phyloP scores from a whole-genome alignment of 352 stramenopile species.

The Elongisporangium senticosum region DNA sequence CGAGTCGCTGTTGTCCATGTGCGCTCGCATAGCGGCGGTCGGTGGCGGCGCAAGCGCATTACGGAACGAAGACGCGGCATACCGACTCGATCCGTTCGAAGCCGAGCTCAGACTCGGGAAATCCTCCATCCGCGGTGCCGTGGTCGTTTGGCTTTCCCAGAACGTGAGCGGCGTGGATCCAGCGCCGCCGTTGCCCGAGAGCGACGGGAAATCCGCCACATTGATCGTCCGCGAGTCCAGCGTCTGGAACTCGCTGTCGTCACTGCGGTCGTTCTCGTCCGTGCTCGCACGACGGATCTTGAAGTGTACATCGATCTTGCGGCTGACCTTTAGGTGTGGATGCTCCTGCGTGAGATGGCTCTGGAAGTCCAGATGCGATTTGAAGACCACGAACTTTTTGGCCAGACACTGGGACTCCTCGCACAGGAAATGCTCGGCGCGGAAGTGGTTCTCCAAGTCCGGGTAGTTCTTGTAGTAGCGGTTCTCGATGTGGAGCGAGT shows the following conservation, averaged over 20 bases:
- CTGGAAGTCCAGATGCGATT: constrained; percentile 81
- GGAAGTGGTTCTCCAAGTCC: constrained; percentile 89
- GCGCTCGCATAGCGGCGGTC: constrained; percentile 63
- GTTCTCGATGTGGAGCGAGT: constrained; percentile 72
- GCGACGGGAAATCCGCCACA: constrained; percentile 81
- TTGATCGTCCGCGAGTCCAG: constrained; percentile 46
- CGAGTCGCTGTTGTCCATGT: constrained; percentile 52
- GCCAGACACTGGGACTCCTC: constrained; percentile 76
- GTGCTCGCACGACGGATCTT: constrained; percentile 56
- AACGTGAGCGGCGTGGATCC: constrained; percentile 34
- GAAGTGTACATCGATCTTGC: constrained; percentile 86
- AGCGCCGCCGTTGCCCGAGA: constrained; percentile 26
- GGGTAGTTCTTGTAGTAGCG: constrained; percentile 91
- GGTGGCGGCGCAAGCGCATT: constrained; percentile 65
- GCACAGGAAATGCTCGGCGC: constrained; percentile 84
- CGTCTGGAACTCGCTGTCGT: constrained; percentile 42
- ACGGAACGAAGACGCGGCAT: constrained; percentile 34
- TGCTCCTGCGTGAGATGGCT: constrained; percentile 79
- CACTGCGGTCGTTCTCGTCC: constrained; percentile 23
- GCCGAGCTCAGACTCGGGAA: constrained; percentile 52
- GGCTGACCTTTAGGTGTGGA: constrained; percentile 77
- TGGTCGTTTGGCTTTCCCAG: constrained; percentile 58
- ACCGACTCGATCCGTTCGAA: constrained; percentile 8
- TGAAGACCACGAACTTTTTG: constrained; percentile 90
- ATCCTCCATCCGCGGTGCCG: constrained; percentile 49